Evolutionary conservation across 192 early-diverging fungal genomes (phyloP).

Genomic region (Kickxella alabastrina): DNA sequence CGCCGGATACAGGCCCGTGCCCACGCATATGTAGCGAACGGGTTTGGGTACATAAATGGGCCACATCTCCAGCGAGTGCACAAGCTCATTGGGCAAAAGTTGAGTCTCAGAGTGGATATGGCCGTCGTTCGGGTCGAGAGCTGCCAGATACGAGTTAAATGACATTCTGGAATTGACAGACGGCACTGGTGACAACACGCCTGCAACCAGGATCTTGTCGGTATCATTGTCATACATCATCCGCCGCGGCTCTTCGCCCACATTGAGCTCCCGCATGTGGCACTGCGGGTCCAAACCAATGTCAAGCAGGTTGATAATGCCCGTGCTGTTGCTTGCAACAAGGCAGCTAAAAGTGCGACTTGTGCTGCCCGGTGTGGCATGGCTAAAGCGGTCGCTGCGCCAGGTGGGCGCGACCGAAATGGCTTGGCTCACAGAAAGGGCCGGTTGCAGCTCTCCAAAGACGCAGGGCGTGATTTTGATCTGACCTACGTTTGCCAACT

Average conservation of each 20-base stretch:
- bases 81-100: constrained; percentile 17
- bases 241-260: constrained; percentile 25
- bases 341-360: not conserved
- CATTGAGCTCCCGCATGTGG: constrained; percentile 10
- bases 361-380: not conserved
- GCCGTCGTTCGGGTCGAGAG: constrained; percentile 12
- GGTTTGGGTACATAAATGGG: constrained; percentile 24
- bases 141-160: constrained; percentile 12
- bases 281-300: constrained; percentile 13
- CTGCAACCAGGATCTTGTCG: constrained; percentile 26
- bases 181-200: not conserved
- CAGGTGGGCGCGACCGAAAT: not conserved
- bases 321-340: constrained; percentile 1
- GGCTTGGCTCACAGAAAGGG: not conserved
- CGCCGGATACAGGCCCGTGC: constrained; percentile 18
- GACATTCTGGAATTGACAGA: not conserved
- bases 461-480: constrained; percentile 16
- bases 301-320: constrained; percentile 5
- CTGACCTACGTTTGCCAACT: not conserved
- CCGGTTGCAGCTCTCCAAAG: not conserved
- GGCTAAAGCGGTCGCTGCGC: too few relatives aligned
- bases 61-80: constrained; percentile 32
- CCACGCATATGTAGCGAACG: constrained; percentile 42
- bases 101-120: constrained; percentile 10
- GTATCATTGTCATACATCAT: constrained; percentile 27